Conservation (phyloP, 345 rosid species). For the Eucalyptus cloeziana region DNA sequence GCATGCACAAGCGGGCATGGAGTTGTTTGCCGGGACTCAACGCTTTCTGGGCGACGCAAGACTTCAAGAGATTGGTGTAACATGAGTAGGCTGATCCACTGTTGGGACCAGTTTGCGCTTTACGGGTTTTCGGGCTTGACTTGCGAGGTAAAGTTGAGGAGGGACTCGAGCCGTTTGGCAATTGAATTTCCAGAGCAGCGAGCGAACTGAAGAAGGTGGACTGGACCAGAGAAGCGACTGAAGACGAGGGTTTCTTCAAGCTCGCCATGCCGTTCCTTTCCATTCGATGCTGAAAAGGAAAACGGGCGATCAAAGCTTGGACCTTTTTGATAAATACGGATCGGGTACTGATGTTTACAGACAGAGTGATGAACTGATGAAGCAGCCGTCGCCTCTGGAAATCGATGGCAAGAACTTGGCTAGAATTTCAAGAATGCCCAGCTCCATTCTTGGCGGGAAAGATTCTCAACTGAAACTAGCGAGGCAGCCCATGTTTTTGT, state of each 20-base stretch:
- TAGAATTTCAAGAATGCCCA: background rate
- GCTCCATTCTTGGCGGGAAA: background rate
- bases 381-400: background rate
- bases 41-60: conserved; percentile 10
- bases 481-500: background rate
- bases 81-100: background rate
- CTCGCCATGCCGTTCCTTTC: background rate
- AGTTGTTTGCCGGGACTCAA: conserved; percentile 13
- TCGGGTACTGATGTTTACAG: background rate
- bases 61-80: background rate
- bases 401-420: background rate
- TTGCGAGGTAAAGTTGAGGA: background rate
- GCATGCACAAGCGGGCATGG: conserved; percentile 8
- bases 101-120: background rate
- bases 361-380: background rate
- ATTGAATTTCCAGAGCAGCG: background rate
- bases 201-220: background rate
- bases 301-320: background rate
- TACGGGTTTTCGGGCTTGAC: background rate
- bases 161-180: background rate
- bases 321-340: background rate
- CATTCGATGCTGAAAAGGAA: background rate
- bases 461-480: background rate
- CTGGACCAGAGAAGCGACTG: background rate
- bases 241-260: background rate